These are phyloP conservation scores for Ceratobasidium sp. DNA, from an alignment of 1,284 basidiomycete genomes.

Conservation along the genomic window DNA sequence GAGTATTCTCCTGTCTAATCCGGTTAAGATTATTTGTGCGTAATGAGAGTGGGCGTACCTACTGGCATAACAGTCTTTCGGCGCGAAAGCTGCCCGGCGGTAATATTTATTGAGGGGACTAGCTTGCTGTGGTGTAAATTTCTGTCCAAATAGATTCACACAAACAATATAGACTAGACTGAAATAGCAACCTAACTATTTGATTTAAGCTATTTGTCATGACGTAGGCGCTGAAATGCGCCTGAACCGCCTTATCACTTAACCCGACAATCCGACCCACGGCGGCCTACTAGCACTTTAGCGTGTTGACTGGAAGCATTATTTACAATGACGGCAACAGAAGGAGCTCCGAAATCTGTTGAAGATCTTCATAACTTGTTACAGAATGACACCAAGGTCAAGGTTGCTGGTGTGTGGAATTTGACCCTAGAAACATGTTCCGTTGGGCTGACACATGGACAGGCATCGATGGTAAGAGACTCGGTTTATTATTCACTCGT, in stretches of 20 bases:
- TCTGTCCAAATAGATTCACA: background rate
- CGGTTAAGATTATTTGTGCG: background rate
- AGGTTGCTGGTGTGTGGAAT: conserved; percentile 76
- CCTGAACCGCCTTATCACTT: conserved; percentile 15
- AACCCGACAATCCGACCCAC: background rate
- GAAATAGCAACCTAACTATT: conserved; percentile 6
- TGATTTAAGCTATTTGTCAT: conserved; percentile 6
- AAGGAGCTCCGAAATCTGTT: conserved; percentile 60
- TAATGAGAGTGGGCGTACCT: too few relatives aligned
- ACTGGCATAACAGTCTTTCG: background rate
- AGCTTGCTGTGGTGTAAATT: background rate
- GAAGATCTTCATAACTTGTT: conserved; percentile 66
- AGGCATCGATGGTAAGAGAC: conserved; percentile 50
- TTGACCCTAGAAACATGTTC: background rate
- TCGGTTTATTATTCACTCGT: background rate
- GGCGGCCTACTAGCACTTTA: background rate
- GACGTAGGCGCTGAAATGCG: too few relatives aligned
- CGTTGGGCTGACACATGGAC: conserved; percentile 2
- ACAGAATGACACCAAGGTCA: conserved; percentile 77
- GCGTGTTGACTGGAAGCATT: background rate
- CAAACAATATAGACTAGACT: conserved; percentile 3
- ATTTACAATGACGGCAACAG: conserved; percentile 50
- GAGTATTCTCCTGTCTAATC: background rate
- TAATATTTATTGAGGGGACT: background rate
- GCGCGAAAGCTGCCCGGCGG: background rate